Evolutionary conservation across 2,329 filamentous ascomycete genomes (phyloP).

Genomic region (Trichoderma oligosporum): DNA sequence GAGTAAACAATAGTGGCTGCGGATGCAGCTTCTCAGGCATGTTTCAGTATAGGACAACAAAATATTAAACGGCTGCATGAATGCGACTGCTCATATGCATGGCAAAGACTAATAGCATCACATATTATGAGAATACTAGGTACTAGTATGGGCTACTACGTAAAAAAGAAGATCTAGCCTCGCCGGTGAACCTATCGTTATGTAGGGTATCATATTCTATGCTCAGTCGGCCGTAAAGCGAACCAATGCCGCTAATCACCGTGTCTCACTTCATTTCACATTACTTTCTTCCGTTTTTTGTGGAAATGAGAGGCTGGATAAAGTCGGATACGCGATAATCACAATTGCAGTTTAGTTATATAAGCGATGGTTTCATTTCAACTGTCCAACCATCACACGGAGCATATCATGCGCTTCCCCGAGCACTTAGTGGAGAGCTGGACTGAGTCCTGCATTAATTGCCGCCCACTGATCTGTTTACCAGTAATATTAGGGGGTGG

Average conservation of each 20-base stretch:
- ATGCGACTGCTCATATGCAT: not conserved
- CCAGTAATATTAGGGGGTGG: not conserved
- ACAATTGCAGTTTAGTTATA: too few relatives aligned
- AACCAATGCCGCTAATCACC: not conserved
- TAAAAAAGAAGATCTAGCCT: not conserved
- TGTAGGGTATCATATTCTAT: too few relatives aligned
- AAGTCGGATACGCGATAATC: too few relatives aligned
- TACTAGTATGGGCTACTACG: not conserved
- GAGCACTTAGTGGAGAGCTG: not conserved
- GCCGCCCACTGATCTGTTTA: too few relatives aligned
- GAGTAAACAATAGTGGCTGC: not conserved
- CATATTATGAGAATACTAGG: not conserved
- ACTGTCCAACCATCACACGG: not conserved
- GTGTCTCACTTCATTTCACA: not conserved
- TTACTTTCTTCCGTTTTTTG: not conserved
- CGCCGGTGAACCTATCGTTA: not conserved
- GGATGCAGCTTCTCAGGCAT: not conserved
- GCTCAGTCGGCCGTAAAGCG: not conserved
- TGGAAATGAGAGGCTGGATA: too few relatives aligned
- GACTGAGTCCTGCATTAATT: not conserved
- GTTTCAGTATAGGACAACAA: not conserved
- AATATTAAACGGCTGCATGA: not conserved
- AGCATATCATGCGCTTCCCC: not conserved
- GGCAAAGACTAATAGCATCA: not conserved
- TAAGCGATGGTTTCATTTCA: not conserved